Conservation (phyloP, 768 basidiomycete genomes). For the Lyophyllum atratum region DNA sequence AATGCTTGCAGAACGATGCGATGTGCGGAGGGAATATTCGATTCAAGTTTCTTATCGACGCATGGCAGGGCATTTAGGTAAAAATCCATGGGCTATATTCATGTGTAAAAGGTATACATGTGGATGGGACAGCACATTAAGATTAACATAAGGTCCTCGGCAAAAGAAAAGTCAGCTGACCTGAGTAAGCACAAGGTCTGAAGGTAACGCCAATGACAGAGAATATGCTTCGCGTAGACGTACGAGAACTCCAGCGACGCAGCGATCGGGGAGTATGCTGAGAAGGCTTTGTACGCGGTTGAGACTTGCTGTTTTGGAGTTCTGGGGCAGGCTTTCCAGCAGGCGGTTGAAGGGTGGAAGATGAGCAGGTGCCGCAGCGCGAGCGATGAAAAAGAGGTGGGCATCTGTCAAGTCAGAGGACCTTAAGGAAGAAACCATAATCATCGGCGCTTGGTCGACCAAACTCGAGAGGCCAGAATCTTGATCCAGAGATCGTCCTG, state of each 20-base stretch:
- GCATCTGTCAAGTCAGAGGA: slow-evolving; percentile 19
- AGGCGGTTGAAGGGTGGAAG: slow-evolving; percentile 31
- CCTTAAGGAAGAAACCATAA: slow-evolving; percentile 21
- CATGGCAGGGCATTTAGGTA: slow-evolving; percentile 41
- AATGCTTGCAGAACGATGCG: slow-evolving; percentile 40
- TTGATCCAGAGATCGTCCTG: slow-evolving; percentile 47
- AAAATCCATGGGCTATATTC: slow-evolving; percentile 52
- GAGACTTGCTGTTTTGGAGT: neutral
- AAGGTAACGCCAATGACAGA: slow-evolving; percentile 31
- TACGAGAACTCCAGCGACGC: slow-evolving; percentile 12
- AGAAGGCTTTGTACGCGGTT: slow-evolving; percentile 15
- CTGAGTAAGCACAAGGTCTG: slow-evolving; percentile 41
- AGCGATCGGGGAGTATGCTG: slow-evolving; percentile 21
- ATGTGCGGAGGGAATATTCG: slow-evolving; percentile 28
- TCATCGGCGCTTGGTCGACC: slow-evolving; percentile 39
- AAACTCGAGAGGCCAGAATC: slow-evolving; percentile 47
- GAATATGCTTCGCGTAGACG: slow-evolving; percentile 23
- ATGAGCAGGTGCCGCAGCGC: slow-evolving; percentile 33
- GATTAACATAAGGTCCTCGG: slow-evolving; percentile 22
- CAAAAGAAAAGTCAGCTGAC: slow-evolving; percentile 33
- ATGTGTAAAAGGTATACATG: slow-evolving; percentile 17
- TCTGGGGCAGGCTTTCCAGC: slow-evolving; percentile 15
- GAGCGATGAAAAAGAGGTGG: slow-evolving; percentile 38
- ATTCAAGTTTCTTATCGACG: slow-evolving; percentile 23
- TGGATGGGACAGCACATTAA: slow-evolving; percentile 15